These are phyloP conservation scores for Brassica carinata DNA, from an alignment of 345 rosid genomes.

Conservation along the genomic window DNA sequence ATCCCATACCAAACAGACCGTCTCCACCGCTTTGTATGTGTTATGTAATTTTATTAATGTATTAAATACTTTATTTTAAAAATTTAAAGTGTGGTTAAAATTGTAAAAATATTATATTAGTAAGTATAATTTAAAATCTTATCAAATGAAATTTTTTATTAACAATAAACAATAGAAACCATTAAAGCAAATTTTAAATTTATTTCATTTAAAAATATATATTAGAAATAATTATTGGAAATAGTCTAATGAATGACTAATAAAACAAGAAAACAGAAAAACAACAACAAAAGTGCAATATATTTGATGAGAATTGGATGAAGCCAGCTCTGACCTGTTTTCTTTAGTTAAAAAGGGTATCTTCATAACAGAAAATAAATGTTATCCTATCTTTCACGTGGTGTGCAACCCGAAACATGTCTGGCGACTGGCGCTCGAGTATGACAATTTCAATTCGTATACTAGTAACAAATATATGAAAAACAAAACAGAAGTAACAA, in stretches of 20 bases:
- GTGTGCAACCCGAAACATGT: constrained; percentile 17
- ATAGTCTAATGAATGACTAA: constrained; percentile 3
- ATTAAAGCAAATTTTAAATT: too few relatives aligned
- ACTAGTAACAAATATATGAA: neutral
- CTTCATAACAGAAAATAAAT: constrained; percentile 13
- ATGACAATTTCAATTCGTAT: constrained; percentile 31
- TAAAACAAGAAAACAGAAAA: neutral
- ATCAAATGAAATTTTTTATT: too few relatives aligned
- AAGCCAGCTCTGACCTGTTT: constrained; percentile 42
- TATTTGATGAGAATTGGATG: constrained; percentile 38
- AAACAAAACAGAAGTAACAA: neutral
- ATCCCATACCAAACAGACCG: too few relatives aligned
- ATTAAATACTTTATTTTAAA: too few relatives aligned
- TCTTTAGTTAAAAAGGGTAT: constrained; percentile 24
- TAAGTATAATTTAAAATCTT: too few relatives aligned
- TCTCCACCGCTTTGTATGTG: too few relatives aligned
- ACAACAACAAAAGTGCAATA: constrained; percentile 4
- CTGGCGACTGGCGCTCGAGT: constrained; percentile 13
- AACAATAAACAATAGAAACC: too few relatives aligned
- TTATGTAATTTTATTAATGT: too few relatives aligned
- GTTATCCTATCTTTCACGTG: constrained; percentile 43
- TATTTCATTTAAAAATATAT: too few relatives aligned
- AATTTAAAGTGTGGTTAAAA: too few relatives aligned
- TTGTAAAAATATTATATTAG: too few relatives aligned
- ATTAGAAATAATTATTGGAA: too few relatives aligned